Evolutionary conservation across 83 land plant genomes (phyloP).

Genomic region (Picea abies): DNA sequence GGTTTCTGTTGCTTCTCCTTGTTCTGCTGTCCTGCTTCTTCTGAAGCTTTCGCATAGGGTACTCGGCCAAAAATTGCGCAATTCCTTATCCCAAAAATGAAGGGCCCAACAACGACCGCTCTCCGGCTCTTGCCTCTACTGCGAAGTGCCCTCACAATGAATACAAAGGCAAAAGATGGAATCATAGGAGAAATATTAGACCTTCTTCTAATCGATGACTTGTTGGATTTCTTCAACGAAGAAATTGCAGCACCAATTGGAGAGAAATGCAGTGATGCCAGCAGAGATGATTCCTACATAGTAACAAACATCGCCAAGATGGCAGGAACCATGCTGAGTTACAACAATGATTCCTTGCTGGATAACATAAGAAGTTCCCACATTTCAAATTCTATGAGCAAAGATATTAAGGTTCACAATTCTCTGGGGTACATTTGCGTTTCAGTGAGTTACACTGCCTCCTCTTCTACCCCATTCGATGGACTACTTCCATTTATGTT

Average conservation of each 20-base stretch:
- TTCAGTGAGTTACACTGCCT: not conserved
- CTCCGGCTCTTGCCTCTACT: too few species aligned
- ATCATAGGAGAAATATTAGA: not conserved
- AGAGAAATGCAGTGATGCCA: conserved; percentile 4
- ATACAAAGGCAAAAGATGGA: not conserved
- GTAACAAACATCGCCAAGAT: not conserved
- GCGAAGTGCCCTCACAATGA: too few species aligned
- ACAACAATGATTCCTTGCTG: not conserved
- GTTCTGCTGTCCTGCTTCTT: too few species aligned
- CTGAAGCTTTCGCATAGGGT: too few species aligned
- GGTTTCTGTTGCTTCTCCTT: too few species aligned
- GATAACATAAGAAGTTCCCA: not conserved
- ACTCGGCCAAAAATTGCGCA: too few species aligned
- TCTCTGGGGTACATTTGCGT: not conserved
- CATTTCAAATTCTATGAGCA: not conserved
- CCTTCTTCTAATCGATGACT: conserved; percentile 19
- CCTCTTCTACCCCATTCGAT: not conserved
- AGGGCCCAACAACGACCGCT: too few species aligned
- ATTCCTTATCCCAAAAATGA: too few species aligned
- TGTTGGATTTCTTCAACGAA: conserved; percentile 43
- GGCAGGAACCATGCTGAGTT: not conserved
- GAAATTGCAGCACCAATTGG: conserved; percentile 27
- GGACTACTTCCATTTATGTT: not conserved
- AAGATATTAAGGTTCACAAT: not conserved
- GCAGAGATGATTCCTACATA: not conserved